Evolutionary conservation across 106 monocot genomes (phyloP).

Genomic region (Allium cepa): DNA sequence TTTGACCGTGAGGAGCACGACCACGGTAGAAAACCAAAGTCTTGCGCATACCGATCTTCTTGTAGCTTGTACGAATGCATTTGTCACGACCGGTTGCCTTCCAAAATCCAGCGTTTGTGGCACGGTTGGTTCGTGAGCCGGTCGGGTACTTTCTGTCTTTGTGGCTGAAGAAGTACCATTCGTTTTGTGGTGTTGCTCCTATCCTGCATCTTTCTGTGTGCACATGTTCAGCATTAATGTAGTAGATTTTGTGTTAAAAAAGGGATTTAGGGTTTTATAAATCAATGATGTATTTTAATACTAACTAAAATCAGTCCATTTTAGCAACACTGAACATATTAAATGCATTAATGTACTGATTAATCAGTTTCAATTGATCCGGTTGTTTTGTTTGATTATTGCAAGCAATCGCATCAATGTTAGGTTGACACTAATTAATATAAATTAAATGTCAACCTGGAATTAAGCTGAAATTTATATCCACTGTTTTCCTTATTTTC

Average conservation of each 20-base stretch:
- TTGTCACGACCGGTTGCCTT: constrained; percentile 79
- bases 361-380: too few species aligned
- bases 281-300: not conserved
- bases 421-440: too few species aligned
- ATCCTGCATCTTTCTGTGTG: constrained; percentile 64
- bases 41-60: constrained; percentile 81
- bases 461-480: too few species aligned
- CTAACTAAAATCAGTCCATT: not conserved
- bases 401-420: not conserved
- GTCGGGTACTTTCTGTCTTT: constrained; percentile 84
- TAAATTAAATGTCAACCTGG: too few species aligned
- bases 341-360: too few species aligned
- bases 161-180: constrained; percentile 82
- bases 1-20: constrained; percentile 75
- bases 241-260: not conserved
- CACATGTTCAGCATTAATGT: not conserved
- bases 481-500: too few species aligned
- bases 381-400: not conserved
- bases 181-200: constrained; percentile 57
- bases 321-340: not conserved
- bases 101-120: constrained; percentile 70
- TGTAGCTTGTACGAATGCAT: constrained; percentile 37
- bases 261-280: not conserved
- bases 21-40: constrained; percentile 87
- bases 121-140: constrained; percentile 62